Base-by-base conservation (phyloP, 352 stramenopile genomes). In the Pythium volutum region DNA sequence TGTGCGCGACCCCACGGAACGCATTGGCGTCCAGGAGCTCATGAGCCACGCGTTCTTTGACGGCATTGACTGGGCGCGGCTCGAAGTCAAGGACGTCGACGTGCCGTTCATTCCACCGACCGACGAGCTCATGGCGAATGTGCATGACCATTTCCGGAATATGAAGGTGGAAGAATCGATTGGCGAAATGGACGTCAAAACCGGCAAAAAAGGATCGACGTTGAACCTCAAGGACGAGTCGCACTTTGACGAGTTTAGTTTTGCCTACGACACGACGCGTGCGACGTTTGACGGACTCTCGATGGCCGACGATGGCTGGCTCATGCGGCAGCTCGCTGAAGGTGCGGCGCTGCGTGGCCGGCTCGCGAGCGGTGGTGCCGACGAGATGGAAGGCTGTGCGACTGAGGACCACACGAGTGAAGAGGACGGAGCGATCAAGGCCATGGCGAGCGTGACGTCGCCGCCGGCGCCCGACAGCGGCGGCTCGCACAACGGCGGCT, bases 241-340 rank as follows among this genome's bases (percentile, higher is more conserved):
- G 10, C 81, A 95, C 67, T 93, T 95, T 55, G 86, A 93, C 59
- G 86, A 93, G 59, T 95, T 95, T 61, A 92, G 81, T 69, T 95
- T 95, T 62, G 82, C 77, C 29, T 93, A 91, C 59, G 86, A 95
- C 68, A 87, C 70, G 48, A 90, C 64, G 59, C 82, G 84, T 52
- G 67, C 80, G 31, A 93, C 81, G 48, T 88, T 93, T 45, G 79
- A 93, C 48, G 76, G 83, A 10, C 62, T 91, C 12, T 89, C 75
- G 50, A 93, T 93, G 84, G 84, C 81, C 10, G 84, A 93, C 55
- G 81, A 93, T 60, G 84, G 84, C 41, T 93, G 84, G 84, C 65
- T 93, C 34, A 83, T 93, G 75, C 79, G 77, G 54, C 84, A 91
- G 60, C 60, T 93, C 23, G 74, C 87, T 45, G 81, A 93, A 65